Percentiles rank a stretch among this genome's conserved stretches.
These are phyloP conservation scores for Phytopythium vexans DNA, from an alignment of 352 stramenopile species.

Conservation along the genomic window DNA sequence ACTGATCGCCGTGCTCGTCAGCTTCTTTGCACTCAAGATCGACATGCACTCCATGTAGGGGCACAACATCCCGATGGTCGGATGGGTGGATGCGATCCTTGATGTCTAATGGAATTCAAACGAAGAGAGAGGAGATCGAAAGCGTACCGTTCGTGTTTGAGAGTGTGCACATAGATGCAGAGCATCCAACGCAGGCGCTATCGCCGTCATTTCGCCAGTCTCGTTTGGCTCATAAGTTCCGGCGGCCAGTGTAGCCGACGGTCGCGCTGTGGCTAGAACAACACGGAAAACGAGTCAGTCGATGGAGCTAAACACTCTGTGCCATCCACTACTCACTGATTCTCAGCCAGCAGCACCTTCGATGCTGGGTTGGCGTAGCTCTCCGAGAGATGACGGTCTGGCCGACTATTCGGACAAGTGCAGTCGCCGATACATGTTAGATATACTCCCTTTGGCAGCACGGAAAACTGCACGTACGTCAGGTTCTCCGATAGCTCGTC, in stretches of 20 bases:
- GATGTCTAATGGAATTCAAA: too few species aligned
- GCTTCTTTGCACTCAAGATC: slow-evolving; percentile 54
- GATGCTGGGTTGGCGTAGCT: slow-evolving; percentile 47
- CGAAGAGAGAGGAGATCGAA: neutral
- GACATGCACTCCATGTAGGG: slow-evolving; percentile 78
- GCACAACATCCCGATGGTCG: neutral
- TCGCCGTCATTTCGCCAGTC: neutral
- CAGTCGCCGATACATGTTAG: neutral
- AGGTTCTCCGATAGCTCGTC: slow-evolving; percentile 42
- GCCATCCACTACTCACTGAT: slow-evolving; percentile 48
- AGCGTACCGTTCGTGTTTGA: neutral
- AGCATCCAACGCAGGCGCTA: neutral
- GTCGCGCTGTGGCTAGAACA: slow-evolving; percentile 28
- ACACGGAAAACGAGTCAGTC: neutral
- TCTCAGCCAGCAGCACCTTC: slow-evolving; percentile 65
- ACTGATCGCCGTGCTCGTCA: slow-evolving; percentile 58
- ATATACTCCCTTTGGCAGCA: too few species aligned
- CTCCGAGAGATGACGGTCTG: slow-evolving; percentile 45
- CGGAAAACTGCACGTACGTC: slow-evolving; percentile 18
- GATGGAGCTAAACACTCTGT: neutral
- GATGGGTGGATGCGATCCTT: neutral
- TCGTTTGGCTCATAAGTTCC: slow-evolving; percentile 21
- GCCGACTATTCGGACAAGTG: slow-evolving; percentile 16
- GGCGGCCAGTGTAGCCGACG: slow-evolving; percentile 43
- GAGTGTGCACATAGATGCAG: slow-evolving; percentile 1